Base-by-base conservation (phyloP, 2,329 filamentous ascomycete genomes). In the Aspergillus fumigatus region DNA sequence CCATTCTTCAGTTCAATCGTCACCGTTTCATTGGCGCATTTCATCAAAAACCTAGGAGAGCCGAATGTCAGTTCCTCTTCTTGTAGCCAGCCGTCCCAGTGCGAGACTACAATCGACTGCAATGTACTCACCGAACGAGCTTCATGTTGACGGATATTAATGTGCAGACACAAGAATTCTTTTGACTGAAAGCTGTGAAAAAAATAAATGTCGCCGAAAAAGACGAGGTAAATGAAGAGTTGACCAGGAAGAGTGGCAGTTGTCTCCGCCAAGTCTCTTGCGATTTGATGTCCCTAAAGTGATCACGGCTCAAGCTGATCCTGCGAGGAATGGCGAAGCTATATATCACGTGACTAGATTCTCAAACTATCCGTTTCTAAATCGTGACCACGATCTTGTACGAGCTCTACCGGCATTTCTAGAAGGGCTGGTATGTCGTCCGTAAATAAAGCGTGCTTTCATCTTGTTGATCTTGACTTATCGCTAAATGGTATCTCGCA, bases 1-100 rank as follows among this genome's bases (percentile, higher is more conserved):
- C 92, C 94, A 84, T 97, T 97, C 78, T 99, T 99, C 66, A 99
- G 83, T 78, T 99, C 94, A 76, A 99, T 90, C 48, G 93, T 97
- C 70, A 97, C 94, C 70, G 94, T 96, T 81, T 99, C 94, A 77
- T 97, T 97, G 77, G 90, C 87, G 78, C 93, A 97, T 83, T 99
- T 99, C 93, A 97, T 97, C 68, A 99, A 82, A 77, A 99, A 99
- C 75, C 94, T 97, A 76, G 64, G 58, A 47, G 11, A 45, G 21
- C 8, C 40, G 38, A 51, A 50, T 38, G 58, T 66, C 40, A 63
- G 55, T 70, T 47, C 21, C 10, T 43, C 4, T 43, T 17, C 19
- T 6, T 14, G 32, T 32, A 38, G 2, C 14, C 14, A 38, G 23
- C 23, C 23, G 23, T 23, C 23, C 23, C 23, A 23, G 23, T 23